Base-by-base conservation (phyloP, 2,329 filamentous ascomycete genomes). In the Fusarium sp. region DNA sequence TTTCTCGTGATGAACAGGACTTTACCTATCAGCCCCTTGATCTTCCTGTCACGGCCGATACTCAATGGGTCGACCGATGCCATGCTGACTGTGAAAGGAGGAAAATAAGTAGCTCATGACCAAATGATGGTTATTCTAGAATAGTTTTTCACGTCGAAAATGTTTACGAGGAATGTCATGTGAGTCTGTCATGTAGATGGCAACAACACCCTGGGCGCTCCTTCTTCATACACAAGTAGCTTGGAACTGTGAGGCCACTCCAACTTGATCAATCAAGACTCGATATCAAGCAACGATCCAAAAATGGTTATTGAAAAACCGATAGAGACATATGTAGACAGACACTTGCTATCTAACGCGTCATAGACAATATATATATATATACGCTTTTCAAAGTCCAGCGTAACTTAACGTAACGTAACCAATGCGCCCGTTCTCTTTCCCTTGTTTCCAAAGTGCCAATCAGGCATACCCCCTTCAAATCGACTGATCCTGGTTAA, bases 1-100 rank as follows among this genome's bases (percentile, higher is more conserved):
- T 16, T 24, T 17, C 8, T 22, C 5, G 10, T 6, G 24, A 1
- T 33, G 14, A 6, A 10, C 0, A 24, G 5, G 24, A 35, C 9
- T 59, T 49, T 53, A 79, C 80, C 77, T 42, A 79, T 69, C 4
- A 80, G 68, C 5, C 64, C 56, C 20, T 67, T 71, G 20, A 79
- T 58, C 51, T 76, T 80, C 36, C 71, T 75, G n/a, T 77, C 71
- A 16, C 77, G 73, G 17, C 70, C 69, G 3, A 62, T 20, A 16
- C 58, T 60, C 12, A 59, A 67, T 40, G 67, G 60, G 58, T 78
- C 72, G 0, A 61, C 31, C 5, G 69, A 63, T 14, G 75, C 59
- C 79, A 81, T 81, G 11, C 20, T 66, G 56, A 20, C 11, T 44
- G 16, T 22, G 27, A 29, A 57, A 11, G 24, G 24, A 11, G 40